Evolutionary conservation across 805 yeast species (phyloP).

Genomic region (Priceomyces haplophilus): DNA sequence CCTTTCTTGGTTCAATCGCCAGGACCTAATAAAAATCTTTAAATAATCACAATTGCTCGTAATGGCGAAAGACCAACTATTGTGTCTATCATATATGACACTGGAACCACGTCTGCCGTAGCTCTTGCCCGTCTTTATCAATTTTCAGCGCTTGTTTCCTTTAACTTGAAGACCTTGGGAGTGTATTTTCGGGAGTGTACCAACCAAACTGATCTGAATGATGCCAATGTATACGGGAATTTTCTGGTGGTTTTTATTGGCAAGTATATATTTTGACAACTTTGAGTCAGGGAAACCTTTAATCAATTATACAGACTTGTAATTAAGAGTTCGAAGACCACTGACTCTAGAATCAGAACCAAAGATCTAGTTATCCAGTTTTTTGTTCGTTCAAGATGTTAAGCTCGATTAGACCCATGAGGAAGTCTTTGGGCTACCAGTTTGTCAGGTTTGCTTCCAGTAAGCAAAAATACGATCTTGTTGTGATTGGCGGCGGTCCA

Average conservation of each 20-base stretch:
- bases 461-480: slow-evolving; percentile 68
- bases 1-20: not conserved
- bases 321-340: not conserved
- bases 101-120: too few relatives aligned
- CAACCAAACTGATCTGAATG: too few relatives aligned
- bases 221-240: slow-evolving; percentile 1
- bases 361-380: not conserved
- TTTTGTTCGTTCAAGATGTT: slow-evolving; percentile 7
- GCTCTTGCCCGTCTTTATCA: too few relatives aligned
- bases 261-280: not conserved
- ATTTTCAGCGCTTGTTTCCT: too few relatives aligned
- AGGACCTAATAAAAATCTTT: not conserved
- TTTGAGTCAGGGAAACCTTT: not conserved
- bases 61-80: too few relatives aligned
- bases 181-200: too few relatives aligned
- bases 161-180: too few relatives aligned
- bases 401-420: slow-evolving; percentile 8
- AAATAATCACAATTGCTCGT: too few relatives aligned
- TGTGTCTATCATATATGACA: too few relatives aligned
- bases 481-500: slow-evolving; percentile 98
- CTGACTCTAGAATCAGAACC: not conserved
- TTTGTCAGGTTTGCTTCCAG: slow-evolving; percentile 42
- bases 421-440: slow-evolving; percentile 17
- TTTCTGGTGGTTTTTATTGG: slow-evolving; percentile 1
- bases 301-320: not conserved